Evolutionary conservation across 2,329 filamentous ascomycete species (phyloP), one percentile per base, ranked within the genome.

Genomic region (Aaosphaeria pasadenensis): DNA sequence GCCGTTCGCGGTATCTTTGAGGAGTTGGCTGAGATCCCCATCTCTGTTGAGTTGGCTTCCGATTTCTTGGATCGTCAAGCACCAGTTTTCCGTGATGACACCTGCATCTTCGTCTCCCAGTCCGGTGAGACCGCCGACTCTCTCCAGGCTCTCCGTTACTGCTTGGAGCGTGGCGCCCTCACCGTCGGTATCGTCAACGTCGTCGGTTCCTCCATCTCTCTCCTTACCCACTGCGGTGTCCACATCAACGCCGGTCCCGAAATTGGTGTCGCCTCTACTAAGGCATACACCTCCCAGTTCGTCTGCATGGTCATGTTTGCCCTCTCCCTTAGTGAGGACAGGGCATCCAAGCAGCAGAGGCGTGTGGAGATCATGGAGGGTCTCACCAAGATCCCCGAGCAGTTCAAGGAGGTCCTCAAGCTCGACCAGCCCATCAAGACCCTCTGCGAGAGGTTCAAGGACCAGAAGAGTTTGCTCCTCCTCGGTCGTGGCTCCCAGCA

Each of bases 221-320:
- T 99, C 63, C 87, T 99, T 66, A 99, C 94, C 56, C 94, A 99
- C 83, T 99, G 94, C 67, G 94, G 94, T 91, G 94, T 99, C 47
- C 94, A 99, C 80, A 91, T 99, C 80, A 99, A 99, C 75, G 94
- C 94, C 59, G 94, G 94, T 48, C 94, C 94, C 46, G 94, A 99
- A 74, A 97, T 99, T 56, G 94, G 94, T 85, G 94, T 99, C 57
- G 94, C 94, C 51, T 97, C 92, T 42, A 99, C 94, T 74, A 99
- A 99, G 82, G 94, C 94, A 36, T 99, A 99, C 78, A 99, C 94
- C 11, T 97, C 94, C 42, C 94, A 99, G 73, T 99, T 97, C 74
- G 90, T 99, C 67, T 95, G 94, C 71, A 96, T 99, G 91, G 88
- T 97, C 76, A 99, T 99, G 94, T 97, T 99, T 66, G 94, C 94